These are phyloP conservation scores for Copromyces sp. DNA, from an alignment of 495 filamentous ascomycete genomes.

Conservation along the genomic window DNA sequence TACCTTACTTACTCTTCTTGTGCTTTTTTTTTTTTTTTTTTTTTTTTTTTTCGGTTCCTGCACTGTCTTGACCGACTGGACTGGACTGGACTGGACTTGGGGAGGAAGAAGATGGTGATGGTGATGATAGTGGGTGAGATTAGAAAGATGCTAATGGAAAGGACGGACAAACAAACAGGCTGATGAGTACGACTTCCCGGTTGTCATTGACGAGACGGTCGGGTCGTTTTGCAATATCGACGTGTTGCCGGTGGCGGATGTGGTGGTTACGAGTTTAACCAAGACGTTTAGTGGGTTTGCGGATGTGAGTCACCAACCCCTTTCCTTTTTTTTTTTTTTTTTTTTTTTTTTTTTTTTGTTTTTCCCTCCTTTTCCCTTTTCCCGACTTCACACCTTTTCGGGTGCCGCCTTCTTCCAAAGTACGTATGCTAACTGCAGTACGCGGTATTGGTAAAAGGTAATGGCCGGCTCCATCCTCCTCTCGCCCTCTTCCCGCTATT, in stretches of 20 bases:
- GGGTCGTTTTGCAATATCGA: conserved; percentile 41
- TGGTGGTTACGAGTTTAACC: conserved; percentile 37
- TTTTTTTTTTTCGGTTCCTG: no score
- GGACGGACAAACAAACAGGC: conserved; percentile 13
- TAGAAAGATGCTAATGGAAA: no score
- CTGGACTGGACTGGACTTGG: no score
- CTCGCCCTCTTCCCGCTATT: conserved; percentile 26
- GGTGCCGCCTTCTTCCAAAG: background rate
- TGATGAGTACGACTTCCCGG: conserved; percentile 32
- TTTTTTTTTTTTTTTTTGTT: no score
- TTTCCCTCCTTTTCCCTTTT: conserved; percentile 11
- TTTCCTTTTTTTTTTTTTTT: background rate
- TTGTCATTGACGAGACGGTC: conserved; percentile 42
- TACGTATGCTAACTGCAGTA: no score
- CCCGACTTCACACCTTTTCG: background rate
- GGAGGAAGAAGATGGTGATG: no score
- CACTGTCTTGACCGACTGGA: no score
- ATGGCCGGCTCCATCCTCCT: conserved; percentile 38
- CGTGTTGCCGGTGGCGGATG: conserved; percentile 30
- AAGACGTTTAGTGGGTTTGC: conserved; percentile 43
- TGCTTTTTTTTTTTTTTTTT: no score
- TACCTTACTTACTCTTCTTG: background rate
- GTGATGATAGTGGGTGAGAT: no score
- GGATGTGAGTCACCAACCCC: conserved; percentile 32
- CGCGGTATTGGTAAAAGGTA: conserved; percentile 11